phyloP scores from a whole-genome alignment of 1,284 basidiomycete species.

The Irpex lacteus region DNA sequence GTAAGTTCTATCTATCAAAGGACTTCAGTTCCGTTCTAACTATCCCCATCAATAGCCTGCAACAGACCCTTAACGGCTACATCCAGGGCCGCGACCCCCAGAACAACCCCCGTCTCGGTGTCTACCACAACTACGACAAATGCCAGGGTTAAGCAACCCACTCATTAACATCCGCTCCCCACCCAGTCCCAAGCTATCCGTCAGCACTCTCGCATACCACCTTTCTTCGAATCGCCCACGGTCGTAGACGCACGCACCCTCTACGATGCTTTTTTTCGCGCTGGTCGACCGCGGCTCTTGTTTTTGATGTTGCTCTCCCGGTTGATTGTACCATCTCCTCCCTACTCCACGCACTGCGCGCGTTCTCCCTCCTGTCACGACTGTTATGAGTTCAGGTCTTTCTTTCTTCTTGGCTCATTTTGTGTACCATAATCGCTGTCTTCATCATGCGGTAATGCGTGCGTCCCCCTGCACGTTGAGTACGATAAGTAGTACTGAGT shows the following conservation, averaged over 20 bases:
- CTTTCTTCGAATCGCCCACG: background rate
- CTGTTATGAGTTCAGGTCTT: background rate
- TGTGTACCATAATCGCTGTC: background rate
- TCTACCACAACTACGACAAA: constrained; percentile 66
- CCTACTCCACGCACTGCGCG: background rate
- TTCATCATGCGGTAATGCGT: background rate
- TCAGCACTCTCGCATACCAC: constrained; percentile 2
- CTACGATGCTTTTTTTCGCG: background rate
- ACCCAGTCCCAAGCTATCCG: background rate
- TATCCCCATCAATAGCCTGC: constrained; percentile 51
- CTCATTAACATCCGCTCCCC: background rate
- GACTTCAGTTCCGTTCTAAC: constrained; percentile 19
- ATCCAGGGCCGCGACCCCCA: constrained; percentile 58
- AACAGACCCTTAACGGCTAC: constrained; percentile 83
- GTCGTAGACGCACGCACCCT: background rate
- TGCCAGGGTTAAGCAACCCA: constrained; percentile 30
- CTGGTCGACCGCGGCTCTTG: background rate
- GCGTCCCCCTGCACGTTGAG: background rate
- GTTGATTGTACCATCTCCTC: constrained; percentile 1
- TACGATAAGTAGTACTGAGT: background rate
- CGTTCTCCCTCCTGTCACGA: background rate
- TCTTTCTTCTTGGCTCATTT: background rate
- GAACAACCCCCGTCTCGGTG: constrained; percentile 46
- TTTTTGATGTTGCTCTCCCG: background rate
- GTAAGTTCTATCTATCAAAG: constrained; percentile 37